Percentiles rank a stretch among this genome's conserved stretches.
These are phyloP conservation scores for Paraphoma sp. DNA, from an alignment of 2,329 filamentous ascomycete species.

Conservation along the genomic window DNA sequence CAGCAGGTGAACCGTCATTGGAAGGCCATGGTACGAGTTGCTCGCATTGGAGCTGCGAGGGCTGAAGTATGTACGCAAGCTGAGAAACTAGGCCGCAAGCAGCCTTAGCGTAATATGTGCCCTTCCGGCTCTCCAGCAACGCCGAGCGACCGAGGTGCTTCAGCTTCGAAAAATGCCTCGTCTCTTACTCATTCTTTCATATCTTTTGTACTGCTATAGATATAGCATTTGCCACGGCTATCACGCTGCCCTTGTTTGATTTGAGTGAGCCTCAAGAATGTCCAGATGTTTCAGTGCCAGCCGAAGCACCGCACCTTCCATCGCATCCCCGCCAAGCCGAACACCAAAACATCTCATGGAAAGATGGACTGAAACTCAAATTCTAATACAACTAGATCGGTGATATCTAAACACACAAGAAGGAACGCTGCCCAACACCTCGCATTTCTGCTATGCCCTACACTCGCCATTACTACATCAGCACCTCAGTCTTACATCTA, in stretches of 20 bases:
- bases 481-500: background rate
- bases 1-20: background rate
- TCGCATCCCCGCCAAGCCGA: too few relatives aligned
- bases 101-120: background rate
- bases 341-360: background rate
- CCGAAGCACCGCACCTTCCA: too few relatives aligned
- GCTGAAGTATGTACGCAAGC: background rate
- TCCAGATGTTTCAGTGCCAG: too few relatives aligned
- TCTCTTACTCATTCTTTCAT: background rate
- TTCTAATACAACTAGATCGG: background rate
- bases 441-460: constrained; percentile 3
- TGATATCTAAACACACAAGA: background rate
- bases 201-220: background rate
- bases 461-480: background rate
- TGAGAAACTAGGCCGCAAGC: background rate
- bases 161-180: background rate
- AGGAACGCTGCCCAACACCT: background rate
- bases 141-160: background rate
- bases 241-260: too few relatives aligned
- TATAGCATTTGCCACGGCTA: too few relatives aligned
- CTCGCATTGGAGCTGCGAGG: background rate
- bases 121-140: background rate
- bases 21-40: background rate
- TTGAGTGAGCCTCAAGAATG: too few relatives aligned
- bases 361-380: background rate